These are phyloP conservation scores for Hypoxylon cercidicola DNA, from an alignment of 495 filamentous ascomycete genomes.

Conservation along the genomic window DNA sequence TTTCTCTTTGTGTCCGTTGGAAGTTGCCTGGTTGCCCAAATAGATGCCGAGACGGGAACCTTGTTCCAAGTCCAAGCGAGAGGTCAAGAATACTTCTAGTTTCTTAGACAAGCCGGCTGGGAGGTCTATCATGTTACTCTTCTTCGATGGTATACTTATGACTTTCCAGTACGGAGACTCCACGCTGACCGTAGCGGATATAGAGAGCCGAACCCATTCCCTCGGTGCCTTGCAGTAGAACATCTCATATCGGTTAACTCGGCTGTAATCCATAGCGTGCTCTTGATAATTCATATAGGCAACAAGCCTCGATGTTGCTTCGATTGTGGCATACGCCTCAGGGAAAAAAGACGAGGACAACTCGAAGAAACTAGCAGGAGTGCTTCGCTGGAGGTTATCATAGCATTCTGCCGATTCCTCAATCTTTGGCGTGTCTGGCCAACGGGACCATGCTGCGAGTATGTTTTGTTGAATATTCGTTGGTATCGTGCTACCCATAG, in stretches of 20 bases:
- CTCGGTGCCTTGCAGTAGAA: background rate
- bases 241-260: background rate
- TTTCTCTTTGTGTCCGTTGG: background rate
- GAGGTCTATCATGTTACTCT: background rate
- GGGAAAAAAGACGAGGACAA: background rate
- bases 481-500: too few species aligned
- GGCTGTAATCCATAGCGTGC: background rate
- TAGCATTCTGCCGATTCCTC: background rate
- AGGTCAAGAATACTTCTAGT: background rate
- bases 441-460: too few species aligned
- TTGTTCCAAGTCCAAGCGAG: background rate
- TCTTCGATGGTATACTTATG: background rate
- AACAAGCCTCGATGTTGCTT: background rate
- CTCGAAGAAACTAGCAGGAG: background rate
- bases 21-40: background rate
- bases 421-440: background rate
- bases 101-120: background rate
- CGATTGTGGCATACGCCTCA: background rate
- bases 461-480: background rate
- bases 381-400: background rate
- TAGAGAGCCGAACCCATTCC: background rate
- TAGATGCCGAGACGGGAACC: background rate
- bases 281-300: background rate
- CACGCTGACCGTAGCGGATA: background rate
- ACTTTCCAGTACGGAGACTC: background rate